These are phyloP conservation scores for Fomitopsis schrenkii DNA, from an alignment of 1,284 basidiomycete species.

Conservation along the genomic window DNA sequence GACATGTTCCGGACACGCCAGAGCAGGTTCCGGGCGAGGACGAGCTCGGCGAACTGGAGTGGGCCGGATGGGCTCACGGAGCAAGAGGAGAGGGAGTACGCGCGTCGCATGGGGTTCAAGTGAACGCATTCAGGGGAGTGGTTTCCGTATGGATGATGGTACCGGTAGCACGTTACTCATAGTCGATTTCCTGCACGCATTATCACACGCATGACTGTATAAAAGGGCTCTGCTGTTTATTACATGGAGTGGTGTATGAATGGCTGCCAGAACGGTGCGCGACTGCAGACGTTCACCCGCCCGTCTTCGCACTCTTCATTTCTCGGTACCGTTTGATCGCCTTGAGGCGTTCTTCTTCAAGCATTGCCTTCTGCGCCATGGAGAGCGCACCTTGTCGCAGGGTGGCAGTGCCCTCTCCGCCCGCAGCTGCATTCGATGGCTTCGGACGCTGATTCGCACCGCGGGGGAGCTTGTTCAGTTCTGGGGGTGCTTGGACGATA, in stretches of 20 bases:
- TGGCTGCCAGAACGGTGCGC: neutral
- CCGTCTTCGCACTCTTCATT: constrained; percentile 44
- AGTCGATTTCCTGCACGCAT: neutral
- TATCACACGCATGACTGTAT: neutral
- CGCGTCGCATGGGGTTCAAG: constrained; percentile 82
- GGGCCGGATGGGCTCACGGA: constrained; percentile 80
- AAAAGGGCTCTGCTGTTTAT: too few species aligned
- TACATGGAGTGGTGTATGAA: too few species aligned
- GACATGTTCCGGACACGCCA: constrained; percentile 74
- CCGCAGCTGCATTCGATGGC: constrained; percentile 15
- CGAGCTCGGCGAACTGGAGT: constrained; percentile 92
- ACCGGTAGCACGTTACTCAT: neutral
- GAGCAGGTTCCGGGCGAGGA: constrained; percentile 81
- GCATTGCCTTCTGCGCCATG: constrained; percentile 71
- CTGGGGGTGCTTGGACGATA: constrained; percentile 63
- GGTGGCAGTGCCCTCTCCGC: constrained; percentile 10
- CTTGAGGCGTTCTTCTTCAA: constrained; percentile 70
- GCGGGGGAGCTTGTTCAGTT: constrained; percentile 39
- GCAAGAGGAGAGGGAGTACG: constrained; percentile 85
- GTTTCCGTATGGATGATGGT: neutral
- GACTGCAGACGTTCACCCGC: neutral
- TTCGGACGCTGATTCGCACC: constrained; percentile 26
- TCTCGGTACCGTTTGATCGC: constrained; percentile 64
- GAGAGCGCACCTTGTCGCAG: constrained; percentile 48
- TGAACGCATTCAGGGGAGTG: constrained; percentile 1